Conservation (phyloP, 176 grass and related monocot species). For the Avena atlantica region DNA sequence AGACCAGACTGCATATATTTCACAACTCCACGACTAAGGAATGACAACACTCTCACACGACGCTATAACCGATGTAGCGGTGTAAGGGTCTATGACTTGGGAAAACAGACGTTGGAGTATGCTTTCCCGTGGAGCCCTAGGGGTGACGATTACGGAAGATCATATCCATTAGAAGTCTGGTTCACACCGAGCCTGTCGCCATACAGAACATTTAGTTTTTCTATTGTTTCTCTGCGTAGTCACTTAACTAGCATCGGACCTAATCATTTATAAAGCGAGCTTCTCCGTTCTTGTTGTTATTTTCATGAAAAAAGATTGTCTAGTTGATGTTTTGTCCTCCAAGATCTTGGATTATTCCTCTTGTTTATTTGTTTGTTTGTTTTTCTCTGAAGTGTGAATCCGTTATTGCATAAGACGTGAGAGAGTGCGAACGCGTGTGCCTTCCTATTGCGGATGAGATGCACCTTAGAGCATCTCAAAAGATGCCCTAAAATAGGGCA, state of each 20-base stretch:
- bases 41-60: accelerated
- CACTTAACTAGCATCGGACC: neutral
- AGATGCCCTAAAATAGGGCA: too few relatives aligned
- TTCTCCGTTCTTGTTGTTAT: neutral
- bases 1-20: neutral
- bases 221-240: neutral
- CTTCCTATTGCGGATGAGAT: too few relatives aligned
- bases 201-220: neutral
- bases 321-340: too few relatives aligned
- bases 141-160: neutral
- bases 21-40: neutral
- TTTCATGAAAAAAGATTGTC: too few relatives aligned
- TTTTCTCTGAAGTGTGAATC: too few relatives aligned
- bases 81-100: neutral
- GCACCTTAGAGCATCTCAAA: too few relatives aligned
- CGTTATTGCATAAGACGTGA: too few relatives aligned
- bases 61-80: neutral
- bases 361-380: too few relatives aligned
- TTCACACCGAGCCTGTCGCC: neutral
- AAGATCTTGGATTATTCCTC: too few relatives aligned
- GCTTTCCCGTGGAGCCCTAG: neutral
- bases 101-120: neutral
- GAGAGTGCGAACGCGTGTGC: too few relatives aligned
- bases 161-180: neutral
- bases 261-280: neutral